phyloP scores from a whole-genome alignment of 2,329 filamentous ascomycete species.

The Beauveria scarabaeidicola region DNA sequence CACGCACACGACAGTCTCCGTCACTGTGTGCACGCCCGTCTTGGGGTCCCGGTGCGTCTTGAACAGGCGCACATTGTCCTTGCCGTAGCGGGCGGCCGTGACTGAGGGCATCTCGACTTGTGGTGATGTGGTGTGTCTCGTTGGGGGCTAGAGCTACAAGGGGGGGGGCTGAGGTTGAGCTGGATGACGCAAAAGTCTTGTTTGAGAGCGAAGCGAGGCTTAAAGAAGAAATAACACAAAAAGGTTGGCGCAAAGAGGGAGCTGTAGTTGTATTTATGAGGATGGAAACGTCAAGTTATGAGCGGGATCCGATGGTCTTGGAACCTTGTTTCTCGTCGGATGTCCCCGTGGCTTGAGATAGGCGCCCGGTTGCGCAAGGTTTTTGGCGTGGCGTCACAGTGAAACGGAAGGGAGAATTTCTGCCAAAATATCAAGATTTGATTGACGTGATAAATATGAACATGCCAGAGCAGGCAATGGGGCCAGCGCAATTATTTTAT shows the following conservation, averaged over 20 bases:
- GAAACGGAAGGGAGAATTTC: not conserved
- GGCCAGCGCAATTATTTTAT: not conserved
- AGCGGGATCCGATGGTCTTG: not conserved
- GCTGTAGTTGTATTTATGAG: not conserved
- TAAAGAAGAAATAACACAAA: not conserved
- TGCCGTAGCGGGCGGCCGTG: conserved; percentile 67
- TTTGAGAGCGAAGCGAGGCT: not conserved
- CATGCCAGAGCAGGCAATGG: not conserved
- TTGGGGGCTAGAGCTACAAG: not conserved
- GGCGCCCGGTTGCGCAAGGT: not conserved
- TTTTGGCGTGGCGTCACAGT: not conserved
- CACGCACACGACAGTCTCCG: conserved; percentile 91
- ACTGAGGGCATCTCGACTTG: conserved; percentile 45
- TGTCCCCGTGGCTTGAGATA: conserved; percentile 3
- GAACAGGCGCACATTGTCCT: conserved; percentile 98
- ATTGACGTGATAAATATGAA: not conserved
- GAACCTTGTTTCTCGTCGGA: conserved; percentile 5
- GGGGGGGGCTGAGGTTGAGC: not conserved
- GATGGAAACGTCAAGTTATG: not conserved
- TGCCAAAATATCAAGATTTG: not conserved
- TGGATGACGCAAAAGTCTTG: not conserved
- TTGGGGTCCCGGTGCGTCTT: conserved; percentile 78
- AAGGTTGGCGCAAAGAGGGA: not conserved
- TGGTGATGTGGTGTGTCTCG: not conserved
- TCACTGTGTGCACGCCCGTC: conserved; percentile 73